Conservation (phyloP, 176 grass and related monocot species). For the Eleusine coracana region DNA sequence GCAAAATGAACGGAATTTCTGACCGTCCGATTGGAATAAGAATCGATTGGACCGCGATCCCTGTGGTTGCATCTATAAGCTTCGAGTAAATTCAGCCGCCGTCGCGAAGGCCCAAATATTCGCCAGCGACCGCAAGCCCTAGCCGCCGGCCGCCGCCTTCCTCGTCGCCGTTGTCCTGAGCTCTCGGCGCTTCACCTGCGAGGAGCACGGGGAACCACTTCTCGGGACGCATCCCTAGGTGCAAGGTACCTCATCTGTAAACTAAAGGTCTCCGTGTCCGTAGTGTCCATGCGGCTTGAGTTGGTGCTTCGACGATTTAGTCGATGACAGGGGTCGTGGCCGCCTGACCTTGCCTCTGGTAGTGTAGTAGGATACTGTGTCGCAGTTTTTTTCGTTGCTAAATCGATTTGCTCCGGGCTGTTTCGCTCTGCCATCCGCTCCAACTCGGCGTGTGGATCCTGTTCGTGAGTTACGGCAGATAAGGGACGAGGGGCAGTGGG, state of each 20-base stretch:
- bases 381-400: neutral
- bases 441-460: neutral
- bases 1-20: neutral
- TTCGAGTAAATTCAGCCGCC: slow-evolving; percentile 27
- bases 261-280: neutral
- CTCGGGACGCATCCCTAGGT: neutral
- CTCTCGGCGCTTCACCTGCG: neutral
- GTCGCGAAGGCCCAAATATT: slow-evolving; percentile 15
- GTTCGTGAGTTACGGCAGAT: neutral
- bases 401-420: neutral
- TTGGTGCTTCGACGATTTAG: neutral
- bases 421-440: neutral
- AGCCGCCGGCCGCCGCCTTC: neutral
- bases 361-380: neutral
- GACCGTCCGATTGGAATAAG: neutral
- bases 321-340: neutral
- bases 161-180: neutral
- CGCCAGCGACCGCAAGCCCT: slow-evolving; percentile 20
- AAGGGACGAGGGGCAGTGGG: neutral
- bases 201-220: neutral
- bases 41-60: slow-evolving; percentile 13
- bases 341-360: neutral
- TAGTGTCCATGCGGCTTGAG: neutral
- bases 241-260: slow-evolving; percentile 2
- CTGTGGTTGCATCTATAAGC: neutral